These are phyloP conservation scores for Dispira simplex DNA, from an alignment of 192 early-diverging fungal genomes.

Conservation along the genomic window DNA sequence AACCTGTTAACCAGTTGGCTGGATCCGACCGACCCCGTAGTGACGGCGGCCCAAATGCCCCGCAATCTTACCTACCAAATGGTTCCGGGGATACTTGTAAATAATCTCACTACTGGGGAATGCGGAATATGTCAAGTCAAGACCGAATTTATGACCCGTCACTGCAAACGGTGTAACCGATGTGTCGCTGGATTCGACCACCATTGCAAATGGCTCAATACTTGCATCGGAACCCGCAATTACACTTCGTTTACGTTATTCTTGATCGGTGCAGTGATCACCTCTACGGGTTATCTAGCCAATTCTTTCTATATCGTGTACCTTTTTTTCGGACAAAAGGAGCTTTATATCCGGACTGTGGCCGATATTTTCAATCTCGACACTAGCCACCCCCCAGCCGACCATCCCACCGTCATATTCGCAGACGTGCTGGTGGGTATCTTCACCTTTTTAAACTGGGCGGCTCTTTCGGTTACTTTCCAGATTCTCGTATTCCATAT, in stretches of 20 bases:
- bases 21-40: constrained; percentile 20
- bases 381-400: constrained; percentile 8
- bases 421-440: constrained; percentile 13
- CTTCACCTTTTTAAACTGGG: constrained; percentile 16
- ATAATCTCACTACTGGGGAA: constrained; percentile 16
- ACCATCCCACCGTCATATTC: neutral
- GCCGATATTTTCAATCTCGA: constrained; percentile 17
- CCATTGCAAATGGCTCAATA: constrained; percentile 27
- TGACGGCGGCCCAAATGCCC: neutral
- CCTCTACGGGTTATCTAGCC: constrained; percentile 18
- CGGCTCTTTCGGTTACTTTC: constrained; percentile 12
- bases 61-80: constrained; percentile 19
- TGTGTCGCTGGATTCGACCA: constrained; percentile 30
- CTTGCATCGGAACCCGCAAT: constrained; percentile 23
- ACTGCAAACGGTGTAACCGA: constrained; percentile 33
- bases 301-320: constrained; percentile 13
- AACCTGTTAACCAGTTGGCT: constrained; percentile 14
- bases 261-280: constrained; percentile 14
- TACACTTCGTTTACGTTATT: constrained; percentile 26
- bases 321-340: constrained; percentile 12
- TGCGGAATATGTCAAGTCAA: constrained; percentile 23
- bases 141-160: constrained; percentile 15
- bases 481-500: constrained; percentile 22
- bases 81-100: constrained; percentile 20
- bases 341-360: constrained; percentile 8